Evolutionary conservation across 176 grass and related monocot genomes (phyloP).

Genomic region (Triticum aestivum): IWGSC_CS_RefSeq_v2.1 NC_057813.1:495899385-495899884

Average conservation of each 20-base stretch:
- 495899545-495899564: slow-evolving; percentile 71
- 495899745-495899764: background rate
- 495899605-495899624: background rate
- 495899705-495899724: slow-evolving; percentile 2
- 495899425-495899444: background rate
- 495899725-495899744: background rate
- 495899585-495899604: background rate
- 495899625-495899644: slow-evolving; percentile 78
- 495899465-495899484: slow-evolving; percentile 98
- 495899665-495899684: slow-evolving; percentile 88
- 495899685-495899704: slow-evolving; percentile 38
- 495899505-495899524: slow-evolving; percentile 93
- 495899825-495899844: background rate
- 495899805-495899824: background rate
- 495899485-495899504: slow-evolving; percentile 94
- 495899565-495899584: background rate
- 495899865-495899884: background rate
- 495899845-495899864: background rate
- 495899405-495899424: slow-evolving; percentile 8
- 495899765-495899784: background rate
- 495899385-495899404: background rate
- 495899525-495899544: slow-evolving; percentile 99
- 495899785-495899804: background rate
- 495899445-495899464: slow-evolving; percentile 43
- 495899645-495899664: slow-evolving; percentile 80